Base-by-base conservation (phyloP, 2,329 filamentous ascomycete genomes). In the Pseudovirgaria hyperparasitica region DNA sequence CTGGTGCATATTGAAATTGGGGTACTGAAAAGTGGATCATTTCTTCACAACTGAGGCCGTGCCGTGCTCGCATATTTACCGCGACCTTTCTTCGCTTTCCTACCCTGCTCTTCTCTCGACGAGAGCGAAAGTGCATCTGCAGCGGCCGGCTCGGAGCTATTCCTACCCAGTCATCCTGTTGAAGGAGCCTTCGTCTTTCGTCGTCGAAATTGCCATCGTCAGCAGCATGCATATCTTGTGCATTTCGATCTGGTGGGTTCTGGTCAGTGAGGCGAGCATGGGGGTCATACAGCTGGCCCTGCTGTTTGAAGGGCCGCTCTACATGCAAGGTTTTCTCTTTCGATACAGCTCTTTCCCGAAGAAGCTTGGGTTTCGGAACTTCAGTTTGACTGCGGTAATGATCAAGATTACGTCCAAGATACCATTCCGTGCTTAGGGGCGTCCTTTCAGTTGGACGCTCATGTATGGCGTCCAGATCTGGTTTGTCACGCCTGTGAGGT, bases 91-190 rank as follows among this genome's bases (percentile, higher is more conserved):
- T 45, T 16, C 50, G 43, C 35, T 50, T 55, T 14, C 48, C 48
- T 27, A 52, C 43, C 28, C 26, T 37, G 14, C 33, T 31, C 29
- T 47, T 52, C 14, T 52, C 44, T 23, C 32, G 40, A 25, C 27
- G 33, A 1, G 45, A 39, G 18, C 27, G 14, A 28, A 43, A 50
- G 5, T 35, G 38, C 36, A 54, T 41, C n/a, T 36, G 34, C 13
- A 49, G 30, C 17, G 49, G 46, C 24, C 36, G 42, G 6, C 46
- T 45, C 8, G 39, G 33, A 15, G 34, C 34, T 7, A 54, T 33
- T 4, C 51, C 51, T 12, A 43, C 41, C 53, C 53, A 57, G 23
- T 56, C 49, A 17, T 26, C 33, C 27, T 42, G 43, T 22, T 33
- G 35, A 12, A 57, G 32, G 9, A 55, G 38, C 19, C 42, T 37